These are phyloP conservation scores for Yamadazyma dushanensis DNA, from an alignment of 1,139 yeast genomes.

Conservation along the genomic window DNA sequence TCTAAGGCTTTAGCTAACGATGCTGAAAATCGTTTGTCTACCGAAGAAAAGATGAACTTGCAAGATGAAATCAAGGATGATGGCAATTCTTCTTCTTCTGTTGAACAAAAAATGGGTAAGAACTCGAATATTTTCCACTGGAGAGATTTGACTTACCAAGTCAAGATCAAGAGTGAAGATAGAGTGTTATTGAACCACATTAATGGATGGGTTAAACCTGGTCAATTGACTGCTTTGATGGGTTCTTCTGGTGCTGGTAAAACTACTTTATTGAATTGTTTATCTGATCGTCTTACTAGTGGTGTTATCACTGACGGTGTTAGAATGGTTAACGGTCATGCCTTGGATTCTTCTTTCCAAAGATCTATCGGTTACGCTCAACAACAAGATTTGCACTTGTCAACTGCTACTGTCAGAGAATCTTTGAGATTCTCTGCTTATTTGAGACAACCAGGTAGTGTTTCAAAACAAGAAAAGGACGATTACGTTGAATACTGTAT, in stretches of 20 bases:
- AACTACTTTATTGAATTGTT: conserved; percentile 37
- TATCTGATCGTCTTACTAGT: conserved; percentile 37
- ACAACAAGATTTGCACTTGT: conserved; percentile 41
- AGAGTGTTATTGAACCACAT: conserved; percentile 54
- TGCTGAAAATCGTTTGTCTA: conserved; percentile 15
- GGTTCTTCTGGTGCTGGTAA: conserved; percentile 46
- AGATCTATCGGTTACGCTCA: conserved; percentile 44
- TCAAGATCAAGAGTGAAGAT: conserved; percentile 39
- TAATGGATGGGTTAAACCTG: conserved; percentile 53
- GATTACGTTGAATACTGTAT: conserved; percentile 37
- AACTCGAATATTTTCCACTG: conserved; percentile 38
- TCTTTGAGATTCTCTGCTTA: conserved; percentile 37
- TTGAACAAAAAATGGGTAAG: conserved; percentile 8
- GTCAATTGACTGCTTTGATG: conserved; percentile 38
- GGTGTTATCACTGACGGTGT: conserved; percentile 36
- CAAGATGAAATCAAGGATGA: conserved; percentile 21
- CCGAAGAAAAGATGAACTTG: conserved; percentile 20
- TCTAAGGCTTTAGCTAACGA: conserved; percentile 13
- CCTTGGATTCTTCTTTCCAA: conserved; percentile 36
- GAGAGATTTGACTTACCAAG: conserved; percentile 44
- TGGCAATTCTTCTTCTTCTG: conserved; percentile 15
- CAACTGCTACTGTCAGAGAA: conserved; percentile 38
- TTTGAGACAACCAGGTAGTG: conserved; percentile 33
- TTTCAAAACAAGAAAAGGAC: conserved; percentile 31
- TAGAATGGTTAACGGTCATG: conserved; percentile 38